Conservation (phyloP, 345 rosid genomes). For the Eucalyptus curtisii region DNA sequence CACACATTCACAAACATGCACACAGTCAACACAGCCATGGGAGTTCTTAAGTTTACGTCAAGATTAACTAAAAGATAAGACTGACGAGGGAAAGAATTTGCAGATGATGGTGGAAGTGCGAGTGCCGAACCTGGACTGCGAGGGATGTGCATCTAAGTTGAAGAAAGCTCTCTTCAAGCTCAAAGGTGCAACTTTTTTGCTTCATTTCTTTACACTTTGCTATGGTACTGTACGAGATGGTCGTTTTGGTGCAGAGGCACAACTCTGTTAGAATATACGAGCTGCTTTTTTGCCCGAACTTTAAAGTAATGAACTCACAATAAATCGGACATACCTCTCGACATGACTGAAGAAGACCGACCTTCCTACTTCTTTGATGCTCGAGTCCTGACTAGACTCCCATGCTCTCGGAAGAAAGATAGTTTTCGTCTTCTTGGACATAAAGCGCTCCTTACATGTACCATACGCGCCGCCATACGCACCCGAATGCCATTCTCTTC, state of each 20-base stretch:
- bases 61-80: neutral
- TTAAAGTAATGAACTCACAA: neutral
- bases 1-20: neutral
- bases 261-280: neutral
- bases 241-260: neutral
- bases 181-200: conserved; percentile 44
- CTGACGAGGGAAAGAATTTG: neutral
- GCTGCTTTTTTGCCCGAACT: neutral
- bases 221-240: neutral
- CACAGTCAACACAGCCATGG: neutral
- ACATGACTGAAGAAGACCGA: neutral
- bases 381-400: neutral
- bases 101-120: conserved; percentile 71
- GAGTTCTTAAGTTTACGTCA: neutral
- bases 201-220: neutral
- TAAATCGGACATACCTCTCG: neutral
- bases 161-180: conserved; percentile 79
- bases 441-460: neutral
- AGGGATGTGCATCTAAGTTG: conserved; percentile 85
- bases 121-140: conserved; percentile 86
- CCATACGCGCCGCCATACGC: neutral
- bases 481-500: neutral
- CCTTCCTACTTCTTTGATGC: neutral
- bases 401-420: neutral
- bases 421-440: neutral